A percentile compares a stretch with the other conserved stretches of the same genome.
Evolutionary conservation across 192 early-diverging fungal genomes (phyloP).

Genomic region (Rhizoclosmatium globosum): DNA sequence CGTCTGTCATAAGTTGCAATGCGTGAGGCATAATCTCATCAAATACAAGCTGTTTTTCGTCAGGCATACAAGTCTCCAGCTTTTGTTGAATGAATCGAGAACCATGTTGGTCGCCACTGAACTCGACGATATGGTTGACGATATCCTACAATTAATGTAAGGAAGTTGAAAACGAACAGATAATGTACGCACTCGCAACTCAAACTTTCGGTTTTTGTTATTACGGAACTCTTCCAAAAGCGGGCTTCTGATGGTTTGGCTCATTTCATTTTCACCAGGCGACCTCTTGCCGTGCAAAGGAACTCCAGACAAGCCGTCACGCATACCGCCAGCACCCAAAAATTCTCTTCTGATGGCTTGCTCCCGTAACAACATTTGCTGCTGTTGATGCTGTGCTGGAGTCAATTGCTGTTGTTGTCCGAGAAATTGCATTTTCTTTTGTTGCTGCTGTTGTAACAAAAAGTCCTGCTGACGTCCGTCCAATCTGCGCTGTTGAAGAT

Average conservation of each 20-base stretch:
- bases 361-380: constrained; percentile 49
- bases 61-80: constrained; percentile 88
- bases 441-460: constrained; percentile 51
- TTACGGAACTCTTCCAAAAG: constrained; percentile 96
- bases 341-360: constrained; percentile 62
- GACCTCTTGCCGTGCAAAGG: not conserved
- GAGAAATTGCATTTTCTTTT: constrained; percentile 59
- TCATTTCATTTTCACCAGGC: constrained; percentile 44
- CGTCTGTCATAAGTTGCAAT: constrained; percentile 96
- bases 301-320: constrained; percentile 5
- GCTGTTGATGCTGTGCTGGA: constrained; percentile 36
- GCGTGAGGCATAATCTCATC: constrained; percentile 92
- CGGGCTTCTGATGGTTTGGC: constrained; percentile 76
- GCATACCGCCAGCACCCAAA: constrained; percentile 23
- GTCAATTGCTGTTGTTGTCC: constrained; percentile 39
- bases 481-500: constrained; percentile 42
- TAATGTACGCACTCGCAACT: constrained; percentile 73
- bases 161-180: not conserved
- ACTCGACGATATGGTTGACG: constrained; percentile 92
- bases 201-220: constrained; percentile 97
- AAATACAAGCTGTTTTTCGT: constrained; percentile 98
- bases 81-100: constrained; percentile 99
- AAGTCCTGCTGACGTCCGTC: constrained; percentile 15
- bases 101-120: constrained; percentile 98
- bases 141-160: constrained; percentile 73